Evolutionary conservation across 306 rosid genomes (phyloP).

Genomic region (Bauhinia variegata): DNA sequence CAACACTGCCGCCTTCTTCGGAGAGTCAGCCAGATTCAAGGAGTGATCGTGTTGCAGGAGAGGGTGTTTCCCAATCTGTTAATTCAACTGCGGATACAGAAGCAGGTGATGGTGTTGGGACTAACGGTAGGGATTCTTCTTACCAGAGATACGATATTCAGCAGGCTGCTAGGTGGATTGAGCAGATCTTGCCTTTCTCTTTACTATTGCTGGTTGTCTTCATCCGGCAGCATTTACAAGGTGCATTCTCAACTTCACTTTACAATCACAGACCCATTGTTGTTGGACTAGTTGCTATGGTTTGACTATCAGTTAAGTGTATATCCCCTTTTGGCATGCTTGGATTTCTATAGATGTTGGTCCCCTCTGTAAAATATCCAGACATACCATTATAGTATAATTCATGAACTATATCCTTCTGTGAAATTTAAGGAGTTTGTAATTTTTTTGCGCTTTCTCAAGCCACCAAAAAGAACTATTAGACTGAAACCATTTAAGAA

Average conservation of each 20-base stretch:
- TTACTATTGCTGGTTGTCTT: conserved; percentile 95
- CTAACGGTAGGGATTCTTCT: conserved; percentile 85
- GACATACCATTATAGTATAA: neutral
- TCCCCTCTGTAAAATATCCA: neutral
- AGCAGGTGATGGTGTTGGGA: conserved; percentile 53
- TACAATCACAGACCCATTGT: neutral
- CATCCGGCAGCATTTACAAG: conserved; percentile 98
- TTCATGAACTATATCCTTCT: neutral
- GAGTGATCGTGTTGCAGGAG: conserved; percentile 46
- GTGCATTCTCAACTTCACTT: conserved; percentile 39
- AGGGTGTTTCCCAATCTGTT: conserved; percentile 51
- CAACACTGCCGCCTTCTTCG: conserved; percentile 27
- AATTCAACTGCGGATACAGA: conserved; percentile 51
- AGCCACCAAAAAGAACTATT: neutral
- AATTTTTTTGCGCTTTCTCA: neutral
- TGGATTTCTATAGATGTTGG: neutral
- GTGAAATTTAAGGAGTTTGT: neutral
- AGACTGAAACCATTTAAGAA: neutral
- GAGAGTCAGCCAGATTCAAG: conserved; percentile 44
- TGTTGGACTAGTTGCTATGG: neutral
- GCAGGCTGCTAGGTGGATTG: conserved; percentile 98
- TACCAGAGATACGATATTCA: conserved; percentile 97
- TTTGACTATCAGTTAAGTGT: neutral
- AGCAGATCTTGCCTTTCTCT: conserved; percentile 88
- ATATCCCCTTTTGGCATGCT: too few species aligned